Evolutionary conservation across 805 yeast species (phyloP).

Genomic region (Komagataella pastoris): DNA sequence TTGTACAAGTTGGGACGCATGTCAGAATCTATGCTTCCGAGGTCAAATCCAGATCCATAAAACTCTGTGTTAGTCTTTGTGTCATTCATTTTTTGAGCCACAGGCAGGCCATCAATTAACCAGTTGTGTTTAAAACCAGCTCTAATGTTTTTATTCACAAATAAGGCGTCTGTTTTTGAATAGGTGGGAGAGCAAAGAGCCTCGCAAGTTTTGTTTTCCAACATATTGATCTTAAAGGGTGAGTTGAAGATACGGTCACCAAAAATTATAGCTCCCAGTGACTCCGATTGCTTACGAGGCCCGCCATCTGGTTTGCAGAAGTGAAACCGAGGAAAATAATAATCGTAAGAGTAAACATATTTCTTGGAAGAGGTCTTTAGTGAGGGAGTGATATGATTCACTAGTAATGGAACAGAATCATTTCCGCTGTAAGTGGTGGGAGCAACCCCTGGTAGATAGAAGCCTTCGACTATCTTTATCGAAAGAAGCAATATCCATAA

Average conservation of each 20-base stretch:
- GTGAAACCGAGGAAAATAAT: conserved; percentile 73
- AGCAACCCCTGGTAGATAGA: conserved; percentile 92
- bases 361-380: conserved; percentile 32
- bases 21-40: conserved; percentile 55
- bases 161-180: conserved; percentile 52
- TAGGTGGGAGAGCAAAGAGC: conserved; percentile 51
- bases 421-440: conserved; percentile 77
- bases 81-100: conserved; percentile 53
- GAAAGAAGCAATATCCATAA: conserved; percentile 4
- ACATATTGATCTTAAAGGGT: conserved; percentile 74
- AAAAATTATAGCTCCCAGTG: conserved; percentile 83
- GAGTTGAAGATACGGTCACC: conserved; percentile 94
- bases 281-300: conserved; percentile 64
- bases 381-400: conserved; percentile 84
- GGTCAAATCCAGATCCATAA: conserved; percentile 70
- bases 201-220: conserved; percentile 55
- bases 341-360: conserved; percentile 62
- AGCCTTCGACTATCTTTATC: conserved; percentile 28
- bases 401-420: conserved; percentile 64
- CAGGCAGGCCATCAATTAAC: conserved; percentile 92
- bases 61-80: conserved; percentile 43
- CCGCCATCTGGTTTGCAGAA: conserved; percentile 71
- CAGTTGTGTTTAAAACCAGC: conserved; percentile 85
- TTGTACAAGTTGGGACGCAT: conserved; percentile 51
- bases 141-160: conserved; percentile 66